Evolutionary conservation across 495 filamentous ascomycete species (phyloP), one percentile per base, ranked within the genome.

Genomic region (Jackrogersella minutella): DNA sequence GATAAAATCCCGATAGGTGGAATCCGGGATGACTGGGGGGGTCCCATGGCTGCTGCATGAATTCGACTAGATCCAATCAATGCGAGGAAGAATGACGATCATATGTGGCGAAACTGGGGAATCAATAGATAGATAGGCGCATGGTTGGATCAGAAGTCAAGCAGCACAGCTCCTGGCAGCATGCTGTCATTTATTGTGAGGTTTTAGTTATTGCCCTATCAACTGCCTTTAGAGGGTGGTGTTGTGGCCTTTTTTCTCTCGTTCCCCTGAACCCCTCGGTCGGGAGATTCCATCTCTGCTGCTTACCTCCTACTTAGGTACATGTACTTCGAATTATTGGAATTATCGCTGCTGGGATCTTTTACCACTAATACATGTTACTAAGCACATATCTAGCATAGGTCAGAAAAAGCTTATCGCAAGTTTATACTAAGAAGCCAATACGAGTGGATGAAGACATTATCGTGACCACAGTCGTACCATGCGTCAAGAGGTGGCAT

Each of bases 1-100:
- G 30, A 55, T 55, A 63, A 59, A 46, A 68, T 28, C 55, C 33
- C 49, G 55, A 64, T 56, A 55, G 41, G 36, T 59, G 55, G 19
- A 64, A 63, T 19, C 39, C 39, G 58, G 44, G 28, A 52, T 49
- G 41, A 52, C 28, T 36, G 17, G 30, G 50, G 43, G 21, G 13
- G n/a, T 21, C 17, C 41, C 21, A 31, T 31, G 51, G 22, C 52
- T 49, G 53, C 47, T 55, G 53, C 46, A 59, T 49, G 31, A 51
- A 60, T 56, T 55, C n/a, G 2, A 28, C 14, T 10, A 36, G 21
- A 52, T 57, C 66, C 66, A 69, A 69, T 64, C 56, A 60, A 41
- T 41, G 55, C 51, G 24, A 11, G 24, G 36, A 4, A 36, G 9
- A 30, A 14, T 17, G 61, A 64, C 43, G 34, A 55, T 62, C 61